A percentile compares a stretch with the other conserved stretches of the same genome.
phyloP scores from a whole-genome alignment of 306 rosid genomes.

The Potentilla sterilis region DNA sequence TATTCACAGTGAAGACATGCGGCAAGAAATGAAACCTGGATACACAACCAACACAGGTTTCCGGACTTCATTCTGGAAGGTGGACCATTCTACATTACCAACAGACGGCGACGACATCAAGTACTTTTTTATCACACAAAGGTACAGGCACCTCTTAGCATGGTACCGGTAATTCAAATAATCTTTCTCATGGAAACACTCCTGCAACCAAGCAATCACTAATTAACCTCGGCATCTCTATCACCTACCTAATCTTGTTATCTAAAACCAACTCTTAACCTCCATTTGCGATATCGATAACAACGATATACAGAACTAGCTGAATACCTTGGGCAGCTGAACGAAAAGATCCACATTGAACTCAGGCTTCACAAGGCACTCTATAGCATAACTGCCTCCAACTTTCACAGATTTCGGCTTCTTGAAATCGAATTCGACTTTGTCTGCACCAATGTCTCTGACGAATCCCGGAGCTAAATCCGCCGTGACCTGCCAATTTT shows the following conservation, averaged over 20 bases:
- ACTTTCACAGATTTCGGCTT: conserved; percentile 51
- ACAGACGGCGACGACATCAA: conserved; percentile 54
- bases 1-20: not conserved
- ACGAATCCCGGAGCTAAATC: conserved; percentile 66
- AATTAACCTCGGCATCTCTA: not conserved
- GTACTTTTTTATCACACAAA: conserved; percentile 66
- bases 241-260: not conserved
- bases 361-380: conserved; percentile 60
- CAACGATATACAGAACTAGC: not conserved
- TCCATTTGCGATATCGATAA: not conserved
- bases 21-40: conserved; percentile 58
- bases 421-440: conserved; percentile 74
- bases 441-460: conserved; percentile 80
- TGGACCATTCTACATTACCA: conserved; percentile 76
- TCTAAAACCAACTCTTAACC: not conserved
- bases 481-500: conserved; percentile 47
- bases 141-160: conserved; percentile 83
- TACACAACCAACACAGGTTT: conserved; percentile 66
- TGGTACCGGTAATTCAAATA: conserved; percentile 51
- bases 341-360: conserved; percentile 64
- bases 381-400: conserved; percentile 68
- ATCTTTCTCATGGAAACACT: conserved; percentile 34
- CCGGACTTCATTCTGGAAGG: conserved; percentile 78
- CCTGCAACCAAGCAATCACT: conserved; percentile 42
- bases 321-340: conserved; percentile 75